A percentile compares a stretch with the other conserved stretches of the same genome.
phyloP scores from a whole-genome alignment of 2,329 filamentous ascomycete genomes.

The Lasiodiplodia sp. region DNA sequence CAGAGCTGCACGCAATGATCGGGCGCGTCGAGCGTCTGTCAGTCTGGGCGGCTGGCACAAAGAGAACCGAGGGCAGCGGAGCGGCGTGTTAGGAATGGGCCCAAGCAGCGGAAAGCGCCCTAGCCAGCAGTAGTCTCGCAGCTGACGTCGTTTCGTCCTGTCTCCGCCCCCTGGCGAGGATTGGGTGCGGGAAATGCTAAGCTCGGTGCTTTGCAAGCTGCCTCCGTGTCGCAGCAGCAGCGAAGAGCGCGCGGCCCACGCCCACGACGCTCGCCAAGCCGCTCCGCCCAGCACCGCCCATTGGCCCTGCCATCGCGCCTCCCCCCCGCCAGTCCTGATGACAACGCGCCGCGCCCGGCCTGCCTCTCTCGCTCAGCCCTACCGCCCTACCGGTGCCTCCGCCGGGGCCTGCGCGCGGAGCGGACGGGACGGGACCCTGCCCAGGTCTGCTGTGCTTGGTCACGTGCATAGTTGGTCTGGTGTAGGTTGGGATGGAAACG shows the following conservation, averaged over 20 bases:
- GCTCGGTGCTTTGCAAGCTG: conserved; percentile 26
- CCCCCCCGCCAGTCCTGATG: conserved; percentile 6
- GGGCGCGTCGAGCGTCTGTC: conserved; percentile 47
- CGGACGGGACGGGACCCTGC: background rate
- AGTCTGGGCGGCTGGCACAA: conserved; percentile 43
- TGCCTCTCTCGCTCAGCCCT: conserved; percentile 3
- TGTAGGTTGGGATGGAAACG: background rate
- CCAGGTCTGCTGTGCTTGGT: background rate
- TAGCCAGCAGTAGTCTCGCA: conserved; percentile 39
- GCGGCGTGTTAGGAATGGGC: conserved; percentile 39
- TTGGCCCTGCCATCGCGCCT: conserved; percentile 11
- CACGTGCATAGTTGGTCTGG: background rate
- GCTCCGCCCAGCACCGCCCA: conserved; percentile 17
- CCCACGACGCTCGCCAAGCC: conserved; percentile 25
- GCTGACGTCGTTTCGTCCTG: conserved; percentile 36
- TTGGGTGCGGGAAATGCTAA: conserved; percentile 28
- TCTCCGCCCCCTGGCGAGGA: conserved; percentile 36
- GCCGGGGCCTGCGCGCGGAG: conserved; percentile 13
- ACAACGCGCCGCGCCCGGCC: background rate
- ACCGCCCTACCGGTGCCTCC: conserved; percentile 3
- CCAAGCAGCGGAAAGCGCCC: conserved; percentile 36
- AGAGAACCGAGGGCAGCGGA: conserved; percentile 32
- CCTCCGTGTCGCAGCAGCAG: conserved; percentile 27
- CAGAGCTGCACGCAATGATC: conserved; percentile 35
- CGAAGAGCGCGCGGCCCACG: conserved; percentile 26